Evolutionary conservation across 2,329 filamentous ascomycete species (phyloP).

Genomic region (Aspergillus candidus): DNA sequence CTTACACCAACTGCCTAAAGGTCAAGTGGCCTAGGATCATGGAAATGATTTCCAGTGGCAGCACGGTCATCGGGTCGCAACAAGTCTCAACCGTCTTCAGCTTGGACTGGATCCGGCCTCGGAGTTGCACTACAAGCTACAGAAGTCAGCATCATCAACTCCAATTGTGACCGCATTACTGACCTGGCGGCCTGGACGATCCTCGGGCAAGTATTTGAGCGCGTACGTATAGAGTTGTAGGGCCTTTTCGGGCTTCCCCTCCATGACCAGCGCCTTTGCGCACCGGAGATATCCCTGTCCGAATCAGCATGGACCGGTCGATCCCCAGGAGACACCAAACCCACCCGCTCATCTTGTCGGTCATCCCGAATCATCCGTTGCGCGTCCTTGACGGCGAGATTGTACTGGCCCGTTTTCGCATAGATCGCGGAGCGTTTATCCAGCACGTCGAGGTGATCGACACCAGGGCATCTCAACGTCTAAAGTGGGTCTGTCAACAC

Average conservation of each 20-base stretch:
- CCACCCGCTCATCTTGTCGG: slow-evolving; percentile 47
- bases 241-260: slow-evolving; percentile 49
- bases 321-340: background rate
- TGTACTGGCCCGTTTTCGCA: slow-evolving; percentile 47
- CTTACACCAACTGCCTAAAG: slow-evolving; percentile 47
- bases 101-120: slow-evolving; percentile 6
- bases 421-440: slow-evolving; percentile 53
- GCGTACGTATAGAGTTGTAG: slow-evolving; percentile 53
- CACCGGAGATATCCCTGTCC: slow-evolving; percentile 51
- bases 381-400: slow-evolving; percentile 51
- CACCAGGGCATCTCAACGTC: slow-evolving; percentile 32
- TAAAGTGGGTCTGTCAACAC: slow-evolving; percentile 14
- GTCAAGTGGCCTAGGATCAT: slow-evolving; percentile 48
- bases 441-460: slow-evolving; percentile 38
- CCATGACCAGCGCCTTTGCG: slow-evolving; percentile 41
- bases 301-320: no score
- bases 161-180: slow-evolving; percentile 6
- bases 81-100: slow-evolving; percentile 22
- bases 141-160: slow-evolving; percentile 2
- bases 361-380: slow-evolving; percentile 50
- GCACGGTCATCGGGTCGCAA: slow-evolving; percentile 45
- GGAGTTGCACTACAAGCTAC: slow-evolving; percentile 39
- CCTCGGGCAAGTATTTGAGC: slow-evolving; percentile 46
- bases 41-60: slow-evolving; percentile 51
- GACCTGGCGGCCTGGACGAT: slow-evolving; percentile 30